Base-by-base conservation (phyloP, 2,329 filamentous ascomycete species). In the Penicillium sp. region DNA sequence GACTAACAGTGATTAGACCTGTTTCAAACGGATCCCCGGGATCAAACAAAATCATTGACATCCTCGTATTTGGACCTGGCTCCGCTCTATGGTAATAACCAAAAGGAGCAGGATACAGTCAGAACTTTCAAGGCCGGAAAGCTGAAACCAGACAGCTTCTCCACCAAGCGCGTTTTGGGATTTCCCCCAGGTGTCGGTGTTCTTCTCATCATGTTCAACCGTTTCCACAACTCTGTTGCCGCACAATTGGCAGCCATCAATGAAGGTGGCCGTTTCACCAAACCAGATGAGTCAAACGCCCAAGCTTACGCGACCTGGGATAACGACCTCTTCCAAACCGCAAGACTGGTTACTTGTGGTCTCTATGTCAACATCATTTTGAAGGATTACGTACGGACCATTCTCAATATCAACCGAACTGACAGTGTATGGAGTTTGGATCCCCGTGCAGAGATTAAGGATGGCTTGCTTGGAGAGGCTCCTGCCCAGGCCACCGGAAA, bases 21-120 rank as follows among this genome's bases (percentile, higher is more conserved):
- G 46, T 89, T 89, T 71, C 79, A 83, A 35, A 89, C 86, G 1
- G 83, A 82, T 61, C 82, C 84, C 26, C 75, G 75, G 5, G 84
- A 91, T 67, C 80, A 78, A 64, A 83, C 82, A 52, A 83, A 81
- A 51, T 87, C 84, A 0, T 76, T 84, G 58, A 89, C 86, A 0
- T 90, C 87, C 0, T 90, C 87, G 0, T 91, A 91, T 59, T 80
- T 91, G 23, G 88, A 91, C 64, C 76, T 92, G 1, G 80, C 85
- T 0, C 88, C 88, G 0, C 75, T 91, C 3, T 91, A 91, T 60
- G 89, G 89, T 3, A 87, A 82, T 47, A 84, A 83, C 40, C 78
- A 83, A 62, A 74, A 77, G 26, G 84, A 88, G 58, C 86, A 89
- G 63, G 74, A 85, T 44, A 70, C 76, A 58, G 82, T 90, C 64